A percentile compares a stretch with the other conserved stretches of the same genome.
Conservation (phyloP, 768 basidiomycete species). For the Boletus subcaerulescens region DNA sequence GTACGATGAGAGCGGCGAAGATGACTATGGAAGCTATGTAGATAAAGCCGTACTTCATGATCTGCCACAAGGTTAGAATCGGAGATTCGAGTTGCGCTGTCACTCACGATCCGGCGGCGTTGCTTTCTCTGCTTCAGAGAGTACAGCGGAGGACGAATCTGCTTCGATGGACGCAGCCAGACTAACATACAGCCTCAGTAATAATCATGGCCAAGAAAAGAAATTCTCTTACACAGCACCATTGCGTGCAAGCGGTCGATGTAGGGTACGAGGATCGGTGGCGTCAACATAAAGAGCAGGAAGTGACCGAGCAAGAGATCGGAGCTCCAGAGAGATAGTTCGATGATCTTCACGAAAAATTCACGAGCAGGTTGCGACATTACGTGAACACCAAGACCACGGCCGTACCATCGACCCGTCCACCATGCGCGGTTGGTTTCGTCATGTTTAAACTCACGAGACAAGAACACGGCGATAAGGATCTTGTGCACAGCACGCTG, state of each 20-base stretch:
- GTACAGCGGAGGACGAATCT: constrained; percentile 90
- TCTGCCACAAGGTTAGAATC: constrained; percentile 39
- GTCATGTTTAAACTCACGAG: constrained; percentile 99
- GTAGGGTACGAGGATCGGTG: constrained; percentile 86
- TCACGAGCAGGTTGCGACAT: constrained; percentile 99
- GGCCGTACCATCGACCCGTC: constrained; percentile 97
- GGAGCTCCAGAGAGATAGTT: constrained; percentile 92
- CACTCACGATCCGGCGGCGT: constrained; percentile 82
- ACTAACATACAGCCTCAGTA: constrained; percentile 45
- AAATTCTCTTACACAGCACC: constrained; percentile 61
- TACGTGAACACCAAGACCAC: constrained; percentile 84
- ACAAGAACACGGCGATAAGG: constrained; percentile 89
- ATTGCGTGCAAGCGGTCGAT: constrained; percentile 90
- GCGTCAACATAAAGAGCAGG: constrained; percentile 86
- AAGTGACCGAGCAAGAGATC: constrained; percentile 88
- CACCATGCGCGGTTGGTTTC: constrained; percentile 99
- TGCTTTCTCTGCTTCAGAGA: constrained; percentile 87
- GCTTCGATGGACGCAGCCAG: constrained; percentile 94
- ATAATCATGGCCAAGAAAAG: constrained; percentile 5
- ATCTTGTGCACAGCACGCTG: constrained; percentile 93
- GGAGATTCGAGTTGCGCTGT: neutral
- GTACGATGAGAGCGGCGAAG: constrained; percentile 73
- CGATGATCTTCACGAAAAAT: constrained; percentile 96
- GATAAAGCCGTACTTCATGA: constrained; percentile 79
- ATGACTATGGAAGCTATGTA: constrained; percentile 66